phyloP scores from a whole-genome alignment of 257 asterid genomes.

The Przewalskia tangutica region DNA sequence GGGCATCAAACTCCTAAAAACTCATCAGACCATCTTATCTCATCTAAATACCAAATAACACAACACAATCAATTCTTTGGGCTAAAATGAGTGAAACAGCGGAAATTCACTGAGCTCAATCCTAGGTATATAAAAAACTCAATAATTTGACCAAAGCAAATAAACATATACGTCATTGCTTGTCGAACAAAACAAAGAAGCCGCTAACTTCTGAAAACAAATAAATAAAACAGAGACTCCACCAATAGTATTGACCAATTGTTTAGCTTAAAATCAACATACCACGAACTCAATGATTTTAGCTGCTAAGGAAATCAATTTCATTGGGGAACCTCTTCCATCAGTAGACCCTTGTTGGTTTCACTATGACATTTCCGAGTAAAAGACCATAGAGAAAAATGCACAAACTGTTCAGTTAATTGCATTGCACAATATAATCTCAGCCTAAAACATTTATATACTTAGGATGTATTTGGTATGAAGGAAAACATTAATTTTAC shows the following conservation, averaged over 20 bases:
- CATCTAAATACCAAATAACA: conserved; percentile 7
- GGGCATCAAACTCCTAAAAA: conserved; percentile 2
- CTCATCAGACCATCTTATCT: conserved; percentile 1
- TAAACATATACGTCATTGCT: neutral
- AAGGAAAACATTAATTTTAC: too few species aligned
- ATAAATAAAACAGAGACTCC: neutral
- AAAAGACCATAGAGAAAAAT: neutral
- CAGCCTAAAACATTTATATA: neutral
- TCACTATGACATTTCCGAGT: neutral
- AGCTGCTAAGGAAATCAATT: neutral
- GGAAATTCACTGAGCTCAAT: neutral
- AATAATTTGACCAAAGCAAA: neutral
- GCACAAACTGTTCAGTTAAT: neutral
- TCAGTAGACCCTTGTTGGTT: neutral
- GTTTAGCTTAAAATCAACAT: neutral
- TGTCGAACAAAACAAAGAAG: neutral
- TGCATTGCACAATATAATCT: neutral
- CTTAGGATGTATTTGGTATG: too few species aligned
- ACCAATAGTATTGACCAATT: neutral
- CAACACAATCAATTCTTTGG: neutral
- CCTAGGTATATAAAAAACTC: neutral
- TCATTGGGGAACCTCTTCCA: neutral
- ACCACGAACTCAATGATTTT: neutral
- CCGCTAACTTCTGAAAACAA: neutral
- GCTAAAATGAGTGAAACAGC: neutral